These are phyloP conservation scores for Nidularia pulvinata DNA, from an alignment of 768 basidiomycete genomes.

Conservation along the genomic window DNA sequence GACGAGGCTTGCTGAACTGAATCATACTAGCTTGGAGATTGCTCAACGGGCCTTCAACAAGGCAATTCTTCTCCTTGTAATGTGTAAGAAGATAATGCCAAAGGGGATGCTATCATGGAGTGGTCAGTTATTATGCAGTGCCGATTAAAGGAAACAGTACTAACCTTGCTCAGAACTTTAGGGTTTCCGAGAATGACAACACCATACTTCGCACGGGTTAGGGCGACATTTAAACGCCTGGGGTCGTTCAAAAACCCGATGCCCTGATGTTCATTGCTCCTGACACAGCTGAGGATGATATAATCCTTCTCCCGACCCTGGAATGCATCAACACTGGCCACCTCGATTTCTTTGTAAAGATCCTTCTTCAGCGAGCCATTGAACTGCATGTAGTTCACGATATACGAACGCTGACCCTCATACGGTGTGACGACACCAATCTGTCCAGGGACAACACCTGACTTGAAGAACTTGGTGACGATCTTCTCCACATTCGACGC, in stretches of 20 bases:
- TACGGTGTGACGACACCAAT: constrained; percentile 99
- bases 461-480: constrained; percentile 99
- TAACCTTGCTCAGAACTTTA: constrained; percentile 97
- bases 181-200: constrained; percentile 99
- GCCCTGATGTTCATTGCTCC: constrained; percentile 99
- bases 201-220: constrained; percentile 97
- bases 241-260: constrained; percentile 99
- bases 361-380: constrained; percentile 99
- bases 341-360: constrained; percentile 98
- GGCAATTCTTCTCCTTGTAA: constrained; percentile 93
- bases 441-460: constrained; percentile 92
- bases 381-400: constrained; percentile 99
- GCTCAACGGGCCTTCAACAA: constrained; percentile 96
- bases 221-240: constrained; percentile 92
- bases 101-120: constrained; percentile 77
- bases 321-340: constrained; percentile 98
- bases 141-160: constrained; percentile 11
- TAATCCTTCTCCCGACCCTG: constrained; percentile 99
- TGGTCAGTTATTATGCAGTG: background rate
- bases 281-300: constrained; percentile 96
- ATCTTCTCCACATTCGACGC: constrained; percentile 99
- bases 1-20: constrained; percentile 97
- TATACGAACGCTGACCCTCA: constrained; percentile 97
- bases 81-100: constrained; percentile 99
- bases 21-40: constrained; percentile 99